Percentiles rank a stretch among this genome's conserved stretches.
These are phyloP conservation scores for Hymenoscyphus infarciens DNA, from an alignment of 2,329 filamentous ascomycete genomes.

Conservation along the genomic window DNA sequence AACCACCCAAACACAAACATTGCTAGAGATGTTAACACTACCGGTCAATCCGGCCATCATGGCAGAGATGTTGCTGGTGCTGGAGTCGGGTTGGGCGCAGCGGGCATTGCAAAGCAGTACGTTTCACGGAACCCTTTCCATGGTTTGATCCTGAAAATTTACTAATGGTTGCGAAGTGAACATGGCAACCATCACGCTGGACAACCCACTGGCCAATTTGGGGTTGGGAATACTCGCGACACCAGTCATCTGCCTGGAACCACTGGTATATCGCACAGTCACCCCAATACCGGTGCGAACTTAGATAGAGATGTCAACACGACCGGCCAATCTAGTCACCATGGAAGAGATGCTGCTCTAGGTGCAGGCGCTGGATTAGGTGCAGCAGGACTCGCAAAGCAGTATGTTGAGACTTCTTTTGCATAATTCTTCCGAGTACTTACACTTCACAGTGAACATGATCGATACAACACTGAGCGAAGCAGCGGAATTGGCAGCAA, in stretches of 20 bases:
- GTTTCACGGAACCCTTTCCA: background rate
- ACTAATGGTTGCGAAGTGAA: background rate
- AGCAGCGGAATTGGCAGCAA: background rate
- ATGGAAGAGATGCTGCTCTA: constrained; percentile 11
- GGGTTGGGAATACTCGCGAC: background rate
- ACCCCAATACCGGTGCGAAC: background rate
- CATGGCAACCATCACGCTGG: background rate
- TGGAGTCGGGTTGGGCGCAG: background rate
- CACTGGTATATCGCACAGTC: background rate
- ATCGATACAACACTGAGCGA: background rate
- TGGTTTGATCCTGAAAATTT: background rate
- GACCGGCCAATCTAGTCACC: constrained; percentile 9
- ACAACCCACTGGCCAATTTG: background rate
- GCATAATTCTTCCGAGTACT: background rate
- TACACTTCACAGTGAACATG: background rate
- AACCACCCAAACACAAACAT: background rate
- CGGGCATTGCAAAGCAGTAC: background rate
- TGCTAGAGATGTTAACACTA: background rate
- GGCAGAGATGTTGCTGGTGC: background rate
- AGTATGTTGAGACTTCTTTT: background rate
- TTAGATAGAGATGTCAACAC: background rate
- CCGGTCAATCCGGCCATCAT: background rate
- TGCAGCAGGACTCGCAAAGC: constrained; percentile 1
- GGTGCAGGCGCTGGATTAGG: constrained; percentile 6
- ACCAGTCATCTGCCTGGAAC: background rate